These are phyloP conservation scores for Acidiella bohemica DNA, from an alignment of 495 filamentous ascomycete species.

Conservation along the genomic window DNA sequence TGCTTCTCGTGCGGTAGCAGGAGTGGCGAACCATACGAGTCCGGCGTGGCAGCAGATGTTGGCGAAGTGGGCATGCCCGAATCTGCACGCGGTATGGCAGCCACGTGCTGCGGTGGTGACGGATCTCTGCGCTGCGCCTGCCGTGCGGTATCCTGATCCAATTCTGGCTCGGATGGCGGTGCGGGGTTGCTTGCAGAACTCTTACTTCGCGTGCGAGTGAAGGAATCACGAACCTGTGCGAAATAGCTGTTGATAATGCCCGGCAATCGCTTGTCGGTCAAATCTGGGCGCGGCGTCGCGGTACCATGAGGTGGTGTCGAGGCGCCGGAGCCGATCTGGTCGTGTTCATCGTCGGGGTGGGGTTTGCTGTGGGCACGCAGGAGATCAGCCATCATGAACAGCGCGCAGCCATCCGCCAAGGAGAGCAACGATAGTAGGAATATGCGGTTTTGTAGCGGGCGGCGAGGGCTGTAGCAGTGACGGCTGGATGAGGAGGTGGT, in stretches of 20 bases:
- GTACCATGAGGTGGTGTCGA: constrained; percentile 51
- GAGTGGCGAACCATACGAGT: constrained; percentile 11
- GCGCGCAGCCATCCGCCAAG: background rate
- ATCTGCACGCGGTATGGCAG: no score
- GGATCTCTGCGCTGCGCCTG: constrained; percentile 11
- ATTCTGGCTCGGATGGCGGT: constrained; percentile 21
- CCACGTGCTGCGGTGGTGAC: no score
- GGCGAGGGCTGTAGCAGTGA: no score
- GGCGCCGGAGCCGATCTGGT: constrained; percentile 64
- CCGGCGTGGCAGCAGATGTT: constrained; percentile 4
- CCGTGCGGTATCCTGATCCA: no score
- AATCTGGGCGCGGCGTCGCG: constrained; percentile 78
- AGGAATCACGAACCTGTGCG: constrained; percentile 79
- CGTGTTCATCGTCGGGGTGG: constrained; percentile 52
- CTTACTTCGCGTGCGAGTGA: constrained; percentile 21
- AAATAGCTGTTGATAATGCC: constrained; percentile 84
- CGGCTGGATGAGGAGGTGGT: no score
- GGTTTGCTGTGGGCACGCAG: constrained; percentile 18
- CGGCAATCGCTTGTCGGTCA: constrained; percentile 75
- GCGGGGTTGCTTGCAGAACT: constrained; percentile 23
- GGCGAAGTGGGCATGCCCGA: no score
- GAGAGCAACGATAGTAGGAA: no score
- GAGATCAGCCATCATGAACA: constrained; percentile 23
- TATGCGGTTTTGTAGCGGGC: no score
- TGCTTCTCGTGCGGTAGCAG: constrained; percentile 21